Evolutionary conservation across 371 early-diverging fungal genomes (phyloP).

Genomic region (Umbelopsis sp.): DNA sequence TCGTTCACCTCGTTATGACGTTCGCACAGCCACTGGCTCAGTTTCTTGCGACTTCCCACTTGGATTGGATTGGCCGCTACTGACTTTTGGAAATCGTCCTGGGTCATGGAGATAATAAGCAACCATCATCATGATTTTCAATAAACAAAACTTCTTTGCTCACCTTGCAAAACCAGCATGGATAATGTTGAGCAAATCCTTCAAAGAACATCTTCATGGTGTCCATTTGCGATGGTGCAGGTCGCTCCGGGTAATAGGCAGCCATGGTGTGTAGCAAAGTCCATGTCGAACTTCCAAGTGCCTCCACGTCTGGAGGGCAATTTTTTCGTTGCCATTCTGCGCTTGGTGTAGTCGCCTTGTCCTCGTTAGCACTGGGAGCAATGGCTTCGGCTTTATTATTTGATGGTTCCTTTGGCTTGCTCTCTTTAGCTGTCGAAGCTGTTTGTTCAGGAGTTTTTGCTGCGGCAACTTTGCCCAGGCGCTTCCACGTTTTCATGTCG

Average conservation of each 20-base stretch:
- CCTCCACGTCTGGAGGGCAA: slow-evolving; percentile 89
- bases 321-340: slow-evolving; percentile 53
- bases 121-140: no score
- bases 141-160: not conserved
- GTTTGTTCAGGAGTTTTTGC: slow-evolving; percentile 20
- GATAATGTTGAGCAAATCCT: slow-evolving; percentile 90
- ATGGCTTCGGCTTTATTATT: not conserved
- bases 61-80: slow-evolving; percentile 83
- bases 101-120: not conserved
- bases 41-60: slow-evolving; percentile 70
- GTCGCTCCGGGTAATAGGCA: slow-evolving; percentile 94
- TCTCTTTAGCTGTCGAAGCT: not conserved
- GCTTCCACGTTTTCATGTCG: slow-evolving; percentile 71
- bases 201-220: slow-evolving; percentile 72
- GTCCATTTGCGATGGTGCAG: slow-evolving; percentile 76
- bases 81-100: slow-evolving; percentile 77
- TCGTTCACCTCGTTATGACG: slow-evolving; percentile 98
- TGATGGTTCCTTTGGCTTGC: not conserved
- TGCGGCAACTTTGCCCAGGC: slow-evolving; percentile 37
- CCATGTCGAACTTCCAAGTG: slow-evolving; percentile 96
- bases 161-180: slow-evolving; percentile 92
- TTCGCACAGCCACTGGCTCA: slow-evolving; percentile 92
- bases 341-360: not conserved
- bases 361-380: not conserved
- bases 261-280: slow-evolving; percentile 98